Percentiles rank a stretch among this genome's conserved stretches.
Conservation (phyloP, 495 filamentous ascomycete species). For the Penicillium egyptiacum region DNA sequence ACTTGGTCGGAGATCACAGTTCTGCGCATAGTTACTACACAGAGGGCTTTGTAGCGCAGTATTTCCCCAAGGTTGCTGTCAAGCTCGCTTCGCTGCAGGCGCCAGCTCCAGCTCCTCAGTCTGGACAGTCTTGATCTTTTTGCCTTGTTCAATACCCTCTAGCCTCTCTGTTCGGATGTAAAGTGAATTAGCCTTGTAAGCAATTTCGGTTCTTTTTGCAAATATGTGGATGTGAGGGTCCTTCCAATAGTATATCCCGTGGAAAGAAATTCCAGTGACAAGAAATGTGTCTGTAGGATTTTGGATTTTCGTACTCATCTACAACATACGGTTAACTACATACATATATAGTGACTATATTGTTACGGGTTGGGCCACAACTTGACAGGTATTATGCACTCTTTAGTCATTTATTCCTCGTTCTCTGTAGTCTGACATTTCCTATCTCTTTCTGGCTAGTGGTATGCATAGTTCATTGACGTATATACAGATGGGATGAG, state of each 20-base stretch:
- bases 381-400: neutral
- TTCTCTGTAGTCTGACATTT: neutral
- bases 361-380: neutral
- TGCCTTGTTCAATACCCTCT: slow-evolving; percentile 19
- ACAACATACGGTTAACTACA: no score
- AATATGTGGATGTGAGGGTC: neutral
- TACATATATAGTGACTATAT: no score
- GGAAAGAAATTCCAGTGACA: neutral
- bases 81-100: slow-evolving; percentile 34
- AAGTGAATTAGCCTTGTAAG: neutral
- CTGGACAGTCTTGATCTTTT: slow-evolving; percentile 4
- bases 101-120: neutral
- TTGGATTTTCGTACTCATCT: no score
- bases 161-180: neutral
- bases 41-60: slow-evolving; percentile 52
- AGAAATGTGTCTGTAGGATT: neutral
- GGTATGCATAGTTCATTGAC: neutral
- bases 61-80: slow-evolving; percentile 50
- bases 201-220: neutral
- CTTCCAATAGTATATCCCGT: neutral
- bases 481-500: neutral
- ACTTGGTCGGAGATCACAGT: slow-evolving; percentile 77
- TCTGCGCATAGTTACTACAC: slow-evolving; percentile 82
- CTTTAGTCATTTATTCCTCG: neutral
- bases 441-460: neutral